Evolutionary conservation across 371 early-diverging fungal genomes (phyloP), one percentile per base, ranked within the genome.

Genomic region (Zopfochytrium polystomum): DNA sequence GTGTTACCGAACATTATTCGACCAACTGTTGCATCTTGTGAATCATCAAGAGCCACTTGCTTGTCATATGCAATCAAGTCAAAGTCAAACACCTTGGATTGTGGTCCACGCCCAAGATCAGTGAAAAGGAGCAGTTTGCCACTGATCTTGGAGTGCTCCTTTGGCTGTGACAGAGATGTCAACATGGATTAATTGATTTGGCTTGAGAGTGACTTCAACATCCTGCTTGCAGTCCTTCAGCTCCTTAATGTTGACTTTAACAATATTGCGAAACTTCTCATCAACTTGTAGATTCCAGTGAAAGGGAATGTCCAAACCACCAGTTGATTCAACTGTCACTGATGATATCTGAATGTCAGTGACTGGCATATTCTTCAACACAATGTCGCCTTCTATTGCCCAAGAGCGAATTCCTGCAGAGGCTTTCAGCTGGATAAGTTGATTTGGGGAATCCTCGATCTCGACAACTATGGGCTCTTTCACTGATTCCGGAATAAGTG

Each of bases 1-100:
- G 62, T 62, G 34, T 77, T 69, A 1, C 77, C 80, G 43, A 72
- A 63, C 66, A 74, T 65, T 25, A 80, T 67, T 13, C 80, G 63
- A 3, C 80, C 80, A 25, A 80, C 69, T 2, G 71, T 66, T 2
- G 62, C 63, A 55, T 76, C 80, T 25, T 65, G 50, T 3, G 57
- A 47, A 44, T 68, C 64, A 58, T 77, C 78, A 6, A 77, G 27
- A 13, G 72, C 70, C 0, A 80, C 49, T 58, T 77, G 75, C 55
- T 77, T 66, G 18, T 65, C 68, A 45, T 76, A 80, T 23, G 68
- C 67, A 25, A 66, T 62, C 50, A 80, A 71, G 25, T 67, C 62
- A 64, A 76, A 73, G 1, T 73, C 60, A 18, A 71, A 67, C 22
- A n/a, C 29, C 15, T 47, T 50, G 20, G 46, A 20, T 48, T 25